Percentiles rank a stretch among this genome's conserved stretches.
Evolutionary conservation across 2,329 filamentous ascomycete genomes (phyloP).

Genomic region (Colletotrichum sp.): DNA sequence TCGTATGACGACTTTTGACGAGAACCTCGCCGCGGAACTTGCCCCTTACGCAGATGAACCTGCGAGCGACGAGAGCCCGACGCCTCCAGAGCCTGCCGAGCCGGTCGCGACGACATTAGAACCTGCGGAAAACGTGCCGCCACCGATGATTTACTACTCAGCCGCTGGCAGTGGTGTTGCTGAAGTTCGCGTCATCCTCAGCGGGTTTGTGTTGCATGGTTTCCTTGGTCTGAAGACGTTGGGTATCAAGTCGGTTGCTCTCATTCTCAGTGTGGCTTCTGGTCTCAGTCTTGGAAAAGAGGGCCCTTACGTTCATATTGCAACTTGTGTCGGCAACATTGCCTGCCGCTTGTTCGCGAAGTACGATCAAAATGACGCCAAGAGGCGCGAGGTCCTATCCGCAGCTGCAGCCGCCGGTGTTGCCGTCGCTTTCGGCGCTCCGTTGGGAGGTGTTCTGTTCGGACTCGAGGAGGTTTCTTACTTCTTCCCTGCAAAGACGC

Average conservation of each 20-base stretch:
- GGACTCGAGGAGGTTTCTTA: constrained; percentile 95
- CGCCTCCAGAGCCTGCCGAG: constrained; percentile 43
- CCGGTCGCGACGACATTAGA: constrained; percentile 27
- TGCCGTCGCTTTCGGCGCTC: constrained; percentile 92
- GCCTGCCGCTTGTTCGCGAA: constrained; percentile 92
- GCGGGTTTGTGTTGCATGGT: constrained; percentile 94
- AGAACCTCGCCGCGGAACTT: constrained; percentile 78
- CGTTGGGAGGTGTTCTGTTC: constrained; percentile 86
- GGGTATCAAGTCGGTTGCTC: constrained; percentile 79
- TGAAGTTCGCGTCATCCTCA: constrained; percentile 97
- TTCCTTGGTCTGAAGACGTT: constrained; percentile 91
- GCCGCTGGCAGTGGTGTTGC: constrained; percentile 96
- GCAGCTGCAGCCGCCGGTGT: constrained; percentile 91
- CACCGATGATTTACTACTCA: constrained; percentile 92
- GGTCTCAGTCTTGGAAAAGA: constrained; percentile 95
- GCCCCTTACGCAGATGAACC: constrained; percentile 39
- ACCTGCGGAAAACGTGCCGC: constrained; percentile 36
- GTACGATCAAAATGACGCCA: constrained; percentile 92
- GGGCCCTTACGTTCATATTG: constrained; percentile 95
- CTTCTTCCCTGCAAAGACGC: constrained; percentile 95
- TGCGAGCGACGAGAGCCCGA: constrained; percentile 47
- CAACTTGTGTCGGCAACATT: constrained; percentile 94
- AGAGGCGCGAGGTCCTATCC: constrained; percentile 91
- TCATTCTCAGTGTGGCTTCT: constrained; percentile 89
- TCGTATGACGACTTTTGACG: constrained; percentile 85